Evolutionary conservation across 345 rosid genomes (phyloP), one percentile per base, ranked within the genome.

Genomic region (Adansonia digitata): DNA sequence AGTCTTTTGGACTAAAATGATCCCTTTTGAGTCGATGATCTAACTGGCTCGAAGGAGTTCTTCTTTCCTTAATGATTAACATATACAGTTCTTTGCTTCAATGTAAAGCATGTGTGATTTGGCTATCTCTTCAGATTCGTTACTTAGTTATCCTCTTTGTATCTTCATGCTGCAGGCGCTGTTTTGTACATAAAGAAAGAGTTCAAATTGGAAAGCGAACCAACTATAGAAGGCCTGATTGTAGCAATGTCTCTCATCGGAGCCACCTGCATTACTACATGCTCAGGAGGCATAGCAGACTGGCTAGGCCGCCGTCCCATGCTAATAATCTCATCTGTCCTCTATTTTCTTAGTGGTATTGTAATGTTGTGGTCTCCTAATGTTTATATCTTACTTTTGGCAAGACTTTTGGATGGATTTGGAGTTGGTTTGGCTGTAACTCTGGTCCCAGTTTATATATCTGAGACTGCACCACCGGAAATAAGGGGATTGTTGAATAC

Each of bases 301-400:
- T 88, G 86, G 87, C 80, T 90, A 52, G 99, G 99, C 73, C 99
- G 98, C 39, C 91, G 95, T 56, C 98, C 97, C 5, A 78, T 95
- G 94, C 84, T 95, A 11, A 93, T 95, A 61, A 39, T 88, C 37
- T 92, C 99, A 4, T 88, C 98, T 11, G 20, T 90, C 35, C 86
- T 95, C 69, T 93, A 93, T 72, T 86, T 87, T 68, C 26, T 90
- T 65, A 85, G 98, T 71, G 94, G 94, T 78, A 82, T 91, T 31
- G 87, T 88, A 31, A 95, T 93, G 99, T 78, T 91, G 39, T 93
- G 99, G 98, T 87, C 99, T 74, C 99, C 99, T 0, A 93, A 93
- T 66, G 96, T 95, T 72, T 89, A 90, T 78, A 80, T 86, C 29
- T 78, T 93, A 59, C 97, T 95, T 39, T 64, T 93, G 74, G 98